These are phyloP conservation scores for Populus tremula DNA, from an alignment of 345 rosid species.

Conservation along the genomic window DNA sequence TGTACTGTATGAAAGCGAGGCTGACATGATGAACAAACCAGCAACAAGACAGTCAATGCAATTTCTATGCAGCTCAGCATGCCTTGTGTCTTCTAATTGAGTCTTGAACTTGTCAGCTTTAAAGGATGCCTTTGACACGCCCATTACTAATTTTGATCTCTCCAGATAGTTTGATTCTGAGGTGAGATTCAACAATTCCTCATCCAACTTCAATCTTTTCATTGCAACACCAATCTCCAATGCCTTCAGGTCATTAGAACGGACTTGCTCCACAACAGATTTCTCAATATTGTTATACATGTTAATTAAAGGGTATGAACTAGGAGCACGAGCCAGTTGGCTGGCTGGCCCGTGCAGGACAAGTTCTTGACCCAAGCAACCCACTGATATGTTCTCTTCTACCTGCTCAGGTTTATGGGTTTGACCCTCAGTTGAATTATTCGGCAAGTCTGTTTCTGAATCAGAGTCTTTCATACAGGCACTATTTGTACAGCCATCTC, in stretches of 20 bases:
- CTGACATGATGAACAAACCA: slow-evolving; percentile 59
- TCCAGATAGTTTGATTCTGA: slow-evolving; percentile 54
- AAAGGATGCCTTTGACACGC: slow-evolving; percentile 61
- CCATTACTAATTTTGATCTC: slow-evolving; percentile 70
- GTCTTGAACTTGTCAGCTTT: slow-evolving; percentile 70
- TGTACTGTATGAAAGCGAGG: slow-evolving; percentile 54
- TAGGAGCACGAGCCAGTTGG: slow-evolving; percentile 38
- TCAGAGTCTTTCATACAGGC: slow-evolving; percentile 25
- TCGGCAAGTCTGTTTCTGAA: slow-evolving; percentile 33
- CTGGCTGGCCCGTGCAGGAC: slow-evolving; percentile 30
- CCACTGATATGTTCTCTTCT: slow-evolving; percentile 28
- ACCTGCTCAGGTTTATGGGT: slow-evolving; percentile 31
- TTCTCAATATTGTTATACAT: slow-evolving; percentile 42
- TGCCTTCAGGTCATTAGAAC: slow-evolving; percentile 70
- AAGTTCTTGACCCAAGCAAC: slow-evolving; percentile 38
- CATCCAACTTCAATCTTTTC: slow-evolving; percentile 49
- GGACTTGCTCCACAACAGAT: slow-evolving; percentile 57
- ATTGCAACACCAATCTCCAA: slow-evolving; percentile 52
- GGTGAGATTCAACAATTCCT: slow-evolving; percentile 48
- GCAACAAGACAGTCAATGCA: slow-evolving; percentile 78
- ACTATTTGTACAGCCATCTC: slow-evolving; percentile 11
- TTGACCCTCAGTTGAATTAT: slow-evolving; percentile 23
- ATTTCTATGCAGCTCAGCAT: slow-evolving; percentile 58
- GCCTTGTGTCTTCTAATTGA: slow-evolving; percentile 60
- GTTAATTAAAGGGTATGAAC: slow-evolving; percentile 21